Evolutionary conservation across 768 basidiomycete genomes (phyloP).

Genomic region (Tephrocybe rancida): DNA sequence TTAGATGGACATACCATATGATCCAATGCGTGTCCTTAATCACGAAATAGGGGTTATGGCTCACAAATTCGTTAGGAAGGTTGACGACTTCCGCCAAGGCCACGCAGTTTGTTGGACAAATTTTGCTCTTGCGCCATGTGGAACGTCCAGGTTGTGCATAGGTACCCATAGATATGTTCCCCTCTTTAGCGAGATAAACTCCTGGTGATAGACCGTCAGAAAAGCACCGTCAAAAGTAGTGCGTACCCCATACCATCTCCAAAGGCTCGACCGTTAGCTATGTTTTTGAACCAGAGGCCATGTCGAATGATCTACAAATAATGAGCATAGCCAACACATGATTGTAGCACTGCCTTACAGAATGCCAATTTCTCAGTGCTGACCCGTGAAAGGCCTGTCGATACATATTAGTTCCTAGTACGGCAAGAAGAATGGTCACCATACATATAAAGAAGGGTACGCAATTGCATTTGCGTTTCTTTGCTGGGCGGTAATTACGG

Average conservation of each 20-base stretch:
- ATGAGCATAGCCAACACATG: background rate
- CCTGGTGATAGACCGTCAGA: conserved; percentile 35
- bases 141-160: conserved; percentile 39
- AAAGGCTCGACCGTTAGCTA: conserved; percentile 60
- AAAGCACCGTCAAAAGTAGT: background rate
- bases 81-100: conserved; percentile 73
- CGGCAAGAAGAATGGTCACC: conserved; percentile 5
- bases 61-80: conserved; percentile 56
- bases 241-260: conserved; percentile 54
- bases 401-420: background rate
- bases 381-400: conserved; percentile 71
- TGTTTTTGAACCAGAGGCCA: conserved; percentile 63
- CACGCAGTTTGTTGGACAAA: conserved; percentile 48
- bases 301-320: conserved; percentile 63
- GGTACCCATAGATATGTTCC: conserved; percentile 41
- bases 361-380: conserved; percentile 69
- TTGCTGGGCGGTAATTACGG: conserved; percentile 40
- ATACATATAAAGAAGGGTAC: conserved; percentile 51
- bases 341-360: conserved; percentile 33
- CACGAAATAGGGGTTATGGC: conserved; percentile 53
- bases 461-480: conserved; percentile 39
- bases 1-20: conserved; percentile 50
- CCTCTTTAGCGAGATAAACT: conserved; percentile 71
- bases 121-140: conserved; percentile 55
- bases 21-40: conserved; percentile 71